Conservation (phyloP, 768 basidiomycete species). For the Lactarius hengduanensis region DNA sequence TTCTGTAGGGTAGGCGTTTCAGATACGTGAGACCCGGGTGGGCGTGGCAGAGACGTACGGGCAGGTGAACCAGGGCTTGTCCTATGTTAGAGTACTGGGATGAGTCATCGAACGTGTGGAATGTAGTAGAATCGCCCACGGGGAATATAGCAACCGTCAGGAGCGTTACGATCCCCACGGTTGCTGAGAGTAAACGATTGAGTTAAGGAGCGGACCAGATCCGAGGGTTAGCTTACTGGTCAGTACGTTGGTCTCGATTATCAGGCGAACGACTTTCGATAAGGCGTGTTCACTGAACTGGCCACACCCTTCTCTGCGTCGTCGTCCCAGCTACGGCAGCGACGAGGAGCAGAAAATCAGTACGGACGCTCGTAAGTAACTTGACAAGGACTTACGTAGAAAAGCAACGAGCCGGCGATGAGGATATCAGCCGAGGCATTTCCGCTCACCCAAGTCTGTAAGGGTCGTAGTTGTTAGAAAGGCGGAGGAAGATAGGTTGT, state of each 20-base stretch:
- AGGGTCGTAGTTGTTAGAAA: not conserved
- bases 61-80: not conserved
- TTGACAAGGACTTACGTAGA: not conserved
- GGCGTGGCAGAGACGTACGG: conserved; percentile 1
- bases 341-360: not conserved
- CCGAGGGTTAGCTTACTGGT: conserved; percentile 3
- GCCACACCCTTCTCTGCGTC: not conserved
- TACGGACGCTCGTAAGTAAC: not conserved
- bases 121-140: not conserved
- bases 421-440: conserved; percentile 11
- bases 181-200: not conserved
- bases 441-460: conserved; percentile 17
- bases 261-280: conserved; percentile 8
- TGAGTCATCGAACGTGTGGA: not conserved
- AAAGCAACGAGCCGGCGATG: conserved; percentile 12
- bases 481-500: not conserved
- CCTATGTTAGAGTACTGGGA: not conserved
- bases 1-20: not conserved
- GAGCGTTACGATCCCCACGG: not conserved
- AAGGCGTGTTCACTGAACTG: not conserved
- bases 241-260: conserved; percentile 22
- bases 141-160: conserved; percentile 1
- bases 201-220: not conserved
- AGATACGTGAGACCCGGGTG: not conserved
- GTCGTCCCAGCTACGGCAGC: not conserved